Evolutionary conservation across 169 alveolate genomes (phyloP), one percentile per base, ranked within the genome.

Genomic region (Eimeria maxima): DNA sequence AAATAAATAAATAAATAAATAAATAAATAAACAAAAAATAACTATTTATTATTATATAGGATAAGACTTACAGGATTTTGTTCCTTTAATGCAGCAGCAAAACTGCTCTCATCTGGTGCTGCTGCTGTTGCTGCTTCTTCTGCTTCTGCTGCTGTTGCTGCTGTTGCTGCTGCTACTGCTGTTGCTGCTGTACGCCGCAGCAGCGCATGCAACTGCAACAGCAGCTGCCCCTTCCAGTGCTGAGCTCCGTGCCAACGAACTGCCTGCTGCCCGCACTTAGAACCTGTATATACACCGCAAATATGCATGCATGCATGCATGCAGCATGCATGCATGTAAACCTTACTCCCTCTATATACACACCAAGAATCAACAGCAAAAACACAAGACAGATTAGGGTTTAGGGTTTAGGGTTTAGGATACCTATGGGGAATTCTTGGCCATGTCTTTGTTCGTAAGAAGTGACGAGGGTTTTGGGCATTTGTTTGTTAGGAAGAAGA

Each of bases 141-240:
- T 53, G 60, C 60, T 53, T 65, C n/a, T 18, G 74, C 74, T 24
- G 74, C 74, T n/a, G 74, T 8, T 24, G 74, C 74, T 24, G 74
- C 74, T 14, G 74, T 10, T 7, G n/a, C 20, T 24, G 29, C 29
- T 7, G 74, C 74, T 24, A n/a, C 74, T 24, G 74, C 74, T 65
- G 74, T n/a, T 65, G 74, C 74, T 65, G 84, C 44, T 14, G 84
- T 27, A 18, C 50, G 50, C 16, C 38, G 84, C 84, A 73, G 84
- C 84, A 73, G 42, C 27, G 84, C 38, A 42, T 73, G 45, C 20
- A 73, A 16, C 10, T 22, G 42, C 55, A 1, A 47, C 84, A 73
- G 84, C 84, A 73, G 84, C 84, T 42, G 84, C 84, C 27, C 84
- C 84, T 73, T 73, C n/a, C 42, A 73, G 84, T 73, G 84, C n/a